Evolutionary conservation across 1,284 basidiomycete species (phyloP).

Genomic region (Ganoderma boninense): DNA sequence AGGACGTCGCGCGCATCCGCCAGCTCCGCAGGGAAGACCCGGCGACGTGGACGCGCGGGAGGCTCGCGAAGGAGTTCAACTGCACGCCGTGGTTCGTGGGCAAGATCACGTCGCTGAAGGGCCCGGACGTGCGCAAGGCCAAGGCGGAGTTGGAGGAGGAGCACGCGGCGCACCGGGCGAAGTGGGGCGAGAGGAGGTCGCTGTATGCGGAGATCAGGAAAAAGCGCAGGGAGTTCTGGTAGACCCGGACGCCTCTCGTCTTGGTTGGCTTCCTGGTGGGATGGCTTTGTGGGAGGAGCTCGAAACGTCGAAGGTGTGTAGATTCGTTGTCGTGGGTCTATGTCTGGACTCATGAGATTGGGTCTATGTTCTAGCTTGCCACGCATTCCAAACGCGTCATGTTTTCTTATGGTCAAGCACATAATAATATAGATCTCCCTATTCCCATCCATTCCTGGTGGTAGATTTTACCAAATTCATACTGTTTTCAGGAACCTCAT

Average conservation of each 20-base stretch:
- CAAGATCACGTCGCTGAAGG: conserved; percentile 44
- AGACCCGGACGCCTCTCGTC: background rate
- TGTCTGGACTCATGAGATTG: background rate
- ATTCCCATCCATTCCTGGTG: too few species aligned
- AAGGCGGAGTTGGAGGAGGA: conserved; percentile 39
- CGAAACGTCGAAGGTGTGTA: background rate
- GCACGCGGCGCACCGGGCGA: conserved; percentile 40
- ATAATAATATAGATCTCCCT: background rate
- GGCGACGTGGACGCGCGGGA: conserved; percentile 41
- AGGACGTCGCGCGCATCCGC: conserved; percentile 63
- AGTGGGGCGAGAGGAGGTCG: conserved; percentile 49
- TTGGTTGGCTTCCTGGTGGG: background rate
- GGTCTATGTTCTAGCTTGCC: background rate
- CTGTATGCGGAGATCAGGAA: conserved; percentile 46
- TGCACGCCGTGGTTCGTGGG: conserved; percentile 47
- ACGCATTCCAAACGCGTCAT: background rate
- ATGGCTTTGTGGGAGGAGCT: background rate
- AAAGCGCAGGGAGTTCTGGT: conserved; percentile 50
- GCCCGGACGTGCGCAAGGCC: conserved; percentile 35
- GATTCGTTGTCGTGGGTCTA: background rate
- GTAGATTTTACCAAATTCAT: too few species aligned
- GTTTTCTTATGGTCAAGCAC: background rate
- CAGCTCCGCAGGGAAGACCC: conserved; percentile 56
- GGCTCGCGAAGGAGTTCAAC: conserved; percentile 48
- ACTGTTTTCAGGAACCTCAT: too few species aligned